Evolutionary conservation across 371 early-diverging fungal genomes (phyloP), one percentile per base, ranked within the genome.

Genomic region (Mucor sp.): DNA sequence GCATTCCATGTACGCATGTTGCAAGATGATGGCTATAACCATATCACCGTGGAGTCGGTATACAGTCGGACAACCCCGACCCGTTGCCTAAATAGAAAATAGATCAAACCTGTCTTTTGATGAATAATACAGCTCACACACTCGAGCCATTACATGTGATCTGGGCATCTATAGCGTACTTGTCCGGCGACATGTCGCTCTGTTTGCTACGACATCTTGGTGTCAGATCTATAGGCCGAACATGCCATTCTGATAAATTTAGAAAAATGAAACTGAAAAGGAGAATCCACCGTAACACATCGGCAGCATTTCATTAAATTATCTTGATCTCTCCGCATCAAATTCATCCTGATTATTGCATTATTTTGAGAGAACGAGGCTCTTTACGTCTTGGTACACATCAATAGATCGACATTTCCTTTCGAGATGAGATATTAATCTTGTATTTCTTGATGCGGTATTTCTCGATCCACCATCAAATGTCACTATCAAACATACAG

Each of bases 241-340:
- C 15, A 12, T 35, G 39, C 2, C 39, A 0, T 17, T 11, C 27
- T 53, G 53, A 53, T 53, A 53, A 15, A 53, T 53, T 6, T 53
- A 15, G 27, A 53, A 27, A 12, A 53, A 53, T 53, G 27, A 53
- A 27, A 27, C 23, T 23, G 53, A 53, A 53, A 53, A 53, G 25
- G 53, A 11, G 53, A 25, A 3, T 4, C 6, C 4, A 15, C 27
- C 27, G 53, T 53, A 14, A 25, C 53, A 53, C 53, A 53, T 15
- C 6, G 4, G 11, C 53, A 25, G 14, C 53, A 53, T 53, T 53
- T 53, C 15, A 25, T 27, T 53, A 53, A 27, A 53, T 53, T 53
- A 12, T 53, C 41, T 53, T 23, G 53, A 53, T 53, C 53, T 53
- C 53, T 53, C 53, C 53, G 53, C 53, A 53, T 27, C 53, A 53